Conservation (phyloP, 768 basidiomycete genomes). For the Suillus placidus region DNA sequence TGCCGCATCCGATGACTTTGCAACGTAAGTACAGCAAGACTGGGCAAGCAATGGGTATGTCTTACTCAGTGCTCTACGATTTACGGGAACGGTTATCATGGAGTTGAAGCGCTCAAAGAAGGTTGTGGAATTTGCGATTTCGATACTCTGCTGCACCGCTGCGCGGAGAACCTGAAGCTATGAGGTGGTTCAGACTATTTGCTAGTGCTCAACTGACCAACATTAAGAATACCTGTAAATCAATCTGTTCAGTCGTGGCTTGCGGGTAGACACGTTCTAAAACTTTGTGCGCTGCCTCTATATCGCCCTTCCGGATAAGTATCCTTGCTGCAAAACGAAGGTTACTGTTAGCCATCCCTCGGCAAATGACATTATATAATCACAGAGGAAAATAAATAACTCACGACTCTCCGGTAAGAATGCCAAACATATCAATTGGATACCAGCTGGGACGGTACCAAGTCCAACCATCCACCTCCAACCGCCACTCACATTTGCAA, state of each 20-base stretch:
- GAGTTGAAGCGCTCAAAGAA: conserved; percentile 57
- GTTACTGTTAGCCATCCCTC: neutral
- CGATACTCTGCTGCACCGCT: conserved; percentile 62
- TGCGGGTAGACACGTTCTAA: conserved; percentile 70
- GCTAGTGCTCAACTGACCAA: neutral
- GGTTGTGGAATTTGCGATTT: conserved; percentile 63
- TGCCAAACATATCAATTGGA: conserved; percentile 62
- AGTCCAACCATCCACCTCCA: conserved; percentile 89
- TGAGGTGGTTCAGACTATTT: neutral
- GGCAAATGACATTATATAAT: neutral
- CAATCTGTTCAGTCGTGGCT: conserved; percentile 65
- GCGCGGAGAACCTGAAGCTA: conserved; percentile 62
- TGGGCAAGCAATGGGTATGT: conserved; percentile 13
- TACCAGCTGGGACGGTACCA: conserved; percentile 65
- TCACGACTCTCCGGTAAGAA: conserved; percentile 80
- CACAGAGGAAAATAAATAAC: conserved; percentile 28
- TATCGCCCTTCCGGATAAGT: conserved; percentile 57
- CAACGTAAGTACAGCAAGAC: neutral
- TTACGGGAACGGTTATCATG: conserved; percentile 57
- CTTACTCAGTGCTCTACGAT: conserved; percentile 71
- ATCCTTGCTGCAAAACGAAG: conserved; percentile 52
- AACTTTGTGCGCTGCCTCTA: conserved; percentile 52
- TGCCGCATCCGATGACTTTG: conserved; percentile 72
- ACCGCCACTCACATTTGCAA: conserved; percentile 57
- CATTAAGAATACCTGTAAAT: conserved; percentile 52